Conservation (phyloP, 495 filamentous ascomycete species). For the Terfezia boudieri region DNA sequence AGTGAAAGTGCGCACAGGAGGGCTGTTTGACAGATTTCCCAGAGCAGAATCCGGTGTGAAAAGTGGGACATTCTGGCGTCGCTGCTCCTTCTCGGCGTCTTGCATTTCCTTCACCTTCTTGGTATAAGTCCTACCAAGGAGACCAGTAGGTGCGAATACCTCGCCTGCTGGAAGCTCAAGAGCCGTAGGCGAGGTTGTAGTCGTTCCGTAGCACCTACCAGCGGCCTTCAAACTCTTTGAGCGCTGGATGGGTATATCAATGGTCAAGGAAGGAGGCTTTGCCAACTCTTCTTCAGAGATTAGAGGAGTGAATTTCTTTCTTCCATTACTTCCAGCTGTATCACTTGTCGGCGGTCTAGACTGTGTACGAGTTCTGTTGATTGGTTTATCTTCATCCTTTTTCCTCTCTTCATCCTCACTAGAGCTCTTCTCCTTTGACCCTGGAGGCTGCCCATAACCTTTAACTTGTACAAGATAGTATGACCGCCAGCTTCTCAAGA, state of each 20-base stretch:
- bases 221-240: conserved; percentile 3
- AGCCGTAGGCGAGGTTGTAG: conserved; percentile 4
- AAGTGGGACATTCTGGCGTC: background rate
- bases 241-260: conserved; percentile 5
- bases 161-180: conserved; percentile 3
- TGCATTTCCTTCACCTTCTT: background rate
- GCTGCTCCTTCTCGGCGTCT: background rate
- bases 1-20: background rate
- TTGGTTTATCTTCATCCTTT: conserved; percentile 13
- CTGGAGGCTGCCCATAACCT: conserved; percentile 27
- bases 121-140: conserved; percentile 7
- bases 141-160: conserved; percentile 16
- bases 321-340: conserved; percentile 8
- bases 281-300: conserved; percentile 17
- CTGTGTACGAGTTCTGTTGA: conserved; percentile 4
- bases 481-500: conserved; percentile 61
- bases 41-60: background rate
- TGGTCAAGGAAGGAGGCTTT: conserved; percentile 11
- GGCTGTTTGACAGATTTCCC: background rate
- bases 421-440: background rate
- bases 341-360: conserved; percentile 1
- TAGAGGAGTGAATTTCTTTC: conserved; percentile 10
- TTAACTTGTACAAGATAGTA: conserved; percentile 57
- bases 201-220: conserved; percentile 5
- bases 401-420: conserved; percentile 18